A percentile compares a stretch with the other conserved stretches of the same genome.
phyloP scores from a whole-genome alignment of 2,329 filamentous ascomycete species.

The Fusarium avenaceum region DNA sequence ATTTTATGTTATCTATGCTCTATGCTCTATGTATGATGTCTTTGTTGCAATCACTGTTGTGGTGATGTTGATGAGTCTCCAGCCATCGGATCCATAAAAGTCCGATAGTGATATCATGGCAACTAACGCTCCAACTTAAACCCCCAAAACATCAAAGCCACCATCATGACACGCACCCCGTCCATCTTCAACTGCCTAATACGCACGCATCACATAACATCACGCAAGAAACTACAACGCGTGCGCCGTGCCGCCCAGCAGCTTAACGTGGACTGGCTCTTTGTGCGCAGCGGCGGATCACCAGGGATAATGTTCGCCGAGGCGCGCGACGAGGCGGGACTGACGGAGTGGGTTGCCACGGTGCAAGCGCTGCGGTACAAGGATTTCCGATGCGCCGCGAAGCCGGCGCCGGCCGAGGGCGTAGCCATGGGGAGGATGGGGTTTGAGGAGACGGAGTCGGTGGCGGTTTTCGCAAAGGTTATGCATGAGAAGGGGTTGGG shows the following conservation, averaged over 20 bases:
- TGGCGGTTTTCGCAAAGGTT: slow-evolving; percentile 72
- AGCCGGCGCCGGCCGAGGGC: slow-evolving; percentile 32
- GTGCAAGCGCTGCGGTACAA: slow-evolving; percentile 79
- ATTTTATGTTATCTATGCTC: slow-evolving; percentile 13
- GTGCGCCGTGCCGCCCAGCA: slow-evolving; percentile 74
- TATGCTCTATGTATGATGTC: background rate
- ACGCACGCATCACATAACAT: slow-evolving; percentile 85
- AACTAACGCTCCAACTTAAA: background rate
- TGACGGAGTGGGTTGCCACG: slow-evolving; percentile 73
- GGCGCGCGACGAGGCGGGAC: slow-evolving; percentile 63
- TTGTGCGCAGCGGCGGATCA: slow-evolving; percentile 75
- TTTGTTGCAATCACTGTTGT: background rate
- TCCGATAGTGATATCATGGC: slow-evolving; percentile 22
- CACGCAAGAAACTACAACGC: slow-evolving; percentile 75
- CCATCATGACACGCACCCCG: slow-evolving; percentile 37
- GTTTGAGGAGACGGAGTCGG: slow-evolving; percentile 71
- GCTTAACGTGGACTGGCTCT: slow-evolving; percentile 69
- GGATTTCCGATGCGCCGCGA: slow-evolving; percentile 75
- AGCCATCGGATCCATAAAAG: slow-evolving; percentile 30
- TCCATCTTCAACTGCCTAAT: slow-evolving; percentile 64
- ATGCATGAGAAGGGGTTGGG: slow-evolving; percentile 73
- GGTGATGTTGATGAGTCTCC: background rate
- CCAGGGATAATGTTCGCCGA: slow-evolving; percentile 87
- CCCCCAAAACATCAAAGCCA: background rate
- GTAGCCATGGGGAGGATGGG: slow-evolving; percentile 39